These are phyloP conservation scores for Entonaema liquescens DNA, from an alignment of 495 filamentous ascomycete species.

Conservation along the genomic window DNA sequence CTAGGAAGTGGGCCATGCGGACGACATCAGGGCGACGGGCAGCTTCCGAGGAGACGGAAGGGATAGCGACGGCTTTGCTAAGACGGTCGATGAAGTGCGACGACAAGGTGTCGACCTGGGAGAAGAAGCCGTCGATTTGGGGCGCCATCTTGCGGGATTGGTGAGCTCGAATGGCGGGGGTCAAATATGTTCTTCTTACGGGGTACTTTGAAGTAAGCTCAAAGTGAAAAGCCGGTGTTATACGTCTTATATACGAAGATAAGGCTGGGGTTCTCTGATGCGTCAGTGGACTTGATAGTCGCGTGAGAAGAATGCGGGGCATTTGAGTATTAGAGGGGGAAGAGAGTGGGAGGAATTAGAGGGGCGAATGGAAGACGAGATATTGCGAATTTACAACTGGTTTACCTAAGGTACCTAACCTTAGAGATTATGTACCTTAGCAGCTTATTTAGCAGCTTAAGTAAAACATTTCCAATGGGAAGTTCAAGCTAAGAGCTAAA, in stretches of 20 bases:
- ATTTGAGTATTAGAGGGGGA: constrained; percentile 32
- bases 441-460: too few species aligned
- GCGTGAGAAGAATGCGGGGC: constrained; percentile 52
- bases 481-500: background rate
- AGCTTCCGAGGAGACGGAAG: constrained; percentile 91
- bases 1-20: constrained; percentile 94
- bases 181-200: constrained; percentile 54
- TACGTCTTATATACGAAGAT: constrained; percentile 12
- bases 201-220: constrained; percentile 1
- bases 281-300: constrained; percentile 44
- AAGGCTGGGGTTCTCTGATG: constrained; percentile 22
- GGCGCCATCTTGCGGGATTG: constrained; percentile 79
- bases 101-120: constrained; percentile 84
- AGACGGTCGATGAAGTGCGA: constrained; percentile 92
- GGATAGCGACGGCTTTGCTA: constrained; percentile 91
- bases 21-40: constrained; percentile 88
- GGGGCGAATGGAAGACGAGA: constrained; percentile 31
- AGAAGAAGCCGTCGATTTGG: constrained; percentile 82
- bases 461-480: background rate
- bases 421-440: too few species aligned
- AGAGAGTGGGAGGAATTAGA: constrained; percentile 5
- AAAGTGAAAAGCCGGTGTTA: constrained; percentile 2
- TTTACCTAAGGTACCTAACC: too few species aligned
- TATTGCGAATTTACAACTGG: constrained; percentile 27
- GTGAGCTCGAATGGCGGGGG: constrained; percentile 56